Evolutionary conservation across 352 stramenopile genomes (phyloP), one percentile per base, ranked within the genome.

Genomic region (Phytophthora meadii): DNA sequence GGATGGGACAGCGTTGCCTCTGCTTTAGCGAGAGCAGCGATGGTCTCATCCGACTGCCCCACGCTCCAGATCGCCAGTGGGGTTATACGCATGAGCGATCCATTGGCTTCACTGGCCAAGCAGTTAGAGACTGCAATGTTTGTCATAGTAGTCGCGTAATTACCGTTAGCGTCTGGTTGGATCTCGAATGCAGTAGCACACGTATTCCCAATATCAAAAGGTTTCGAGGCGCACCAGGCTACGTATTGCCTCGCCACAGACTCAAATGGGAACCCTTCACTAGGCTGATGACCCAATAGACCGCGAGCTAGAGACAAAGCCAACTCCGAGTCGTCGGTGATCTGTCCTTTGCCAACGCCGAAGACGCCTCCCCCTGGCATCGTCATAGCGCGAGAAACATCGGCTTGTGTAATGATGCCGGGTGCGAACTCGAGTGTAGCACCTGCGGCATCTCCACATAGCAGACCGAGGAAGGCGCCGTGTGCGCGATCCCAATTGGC

Each of bases 261-360:
- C 30, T 89, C 68, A 3, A 77, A n/a, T 3, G 74, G 77, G 30
- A 85, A 75, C 0, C 73, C 70, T 1, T 74, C 60, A 19, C 37
- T 44, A 8, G 70, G 77, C 24, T 34, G 52, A 9, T 74, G 68
- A 0, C 28, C 58, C 14, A 70, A 39, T 1, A 88, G 61, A 0
- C 65, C 77, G 9, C 54, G 67, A 24, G 77, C 73, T 24, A 85
- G 68, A 44, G 76, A 72, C 50, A 89, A 50, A 53, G 80, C 73
- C 11, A 87, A 65, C 71, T 89, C 80, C 61, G 76, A 87, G 67
- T 89, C 80, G 74, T 89, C 80, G 5, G 80, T 89, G 68, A 80
- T 85, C 47, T 89, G 80, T 6, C 80, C 80, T 4, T 40, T 47
- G 30, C 80, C 80, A 34, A 87, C 49, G 2, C 41, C 10, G 22